phyloP scores from a whole-genome alignment of 129 eudicot species.

The Deinandra increscens region DNA sequence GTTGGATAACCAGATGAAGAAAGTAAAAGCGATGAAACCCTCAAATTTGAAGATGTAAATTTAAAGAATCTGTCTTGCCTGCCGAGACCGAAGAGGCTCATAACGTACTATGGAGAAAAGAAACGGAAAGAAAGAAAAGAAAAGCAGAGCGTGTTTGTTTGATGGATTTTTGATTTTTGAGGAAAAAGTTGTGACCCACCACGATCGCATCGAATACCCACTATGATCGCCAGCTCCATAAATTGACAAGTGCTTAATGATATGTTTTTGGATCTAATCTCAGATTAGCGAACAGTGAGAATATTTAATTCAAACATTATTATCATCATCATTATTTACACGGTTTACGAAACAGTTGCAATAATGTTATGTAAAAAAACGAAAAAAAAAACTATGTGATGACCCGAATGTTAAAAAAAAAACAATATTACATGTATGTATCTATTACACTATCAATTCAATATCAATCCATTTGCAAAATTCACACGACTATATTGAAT shows the following conservation, averaged over 20 bases:
- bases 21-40: slow-evolving; percentile 10
- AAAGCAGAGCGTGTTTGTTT: too few relatives aligned
- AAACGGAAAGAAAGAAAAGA: not conserved
- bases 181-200: slow-evolving; percentile 41
- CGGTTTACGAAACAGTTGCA: too few relatives aligned
- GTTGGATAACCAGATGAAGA: slow-evolving; percentile 34
- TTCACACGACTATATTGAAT: too few relatives aligned
- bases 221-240: slow-evolving; percentile 19
- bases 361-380: too few relatives aligned
- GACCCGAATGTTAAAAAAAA: too few relatives aligned
- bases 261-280: slow-evolving; percentile 22
- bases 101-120: slow-evolving; percentile 29
- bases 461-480: too few relatives aligned
- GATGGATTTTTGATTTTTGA: slow-evolving; percentile 5
- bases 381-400: too few relatives aligned
- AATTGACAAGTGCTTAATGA: slow-evolving; percentile 27
- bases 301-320: not conserved
- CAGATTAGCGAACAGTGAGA: not conserved
- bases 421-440: too few relatives aligned
- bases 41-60: not conserved
- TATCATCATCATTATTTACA: not conserved
- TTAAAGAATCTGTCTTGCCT: slow-evolving; percentile 43
- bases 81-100: slow-evolving; percentile 98
- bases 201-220: slow-evolving; percentile 35
- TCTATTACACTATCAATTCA: too few relatives aligned